phyloP scores from a whole-genome alignment of 768 basidiomycete genomes.

The Rhodotorula diobovata region DNA sequence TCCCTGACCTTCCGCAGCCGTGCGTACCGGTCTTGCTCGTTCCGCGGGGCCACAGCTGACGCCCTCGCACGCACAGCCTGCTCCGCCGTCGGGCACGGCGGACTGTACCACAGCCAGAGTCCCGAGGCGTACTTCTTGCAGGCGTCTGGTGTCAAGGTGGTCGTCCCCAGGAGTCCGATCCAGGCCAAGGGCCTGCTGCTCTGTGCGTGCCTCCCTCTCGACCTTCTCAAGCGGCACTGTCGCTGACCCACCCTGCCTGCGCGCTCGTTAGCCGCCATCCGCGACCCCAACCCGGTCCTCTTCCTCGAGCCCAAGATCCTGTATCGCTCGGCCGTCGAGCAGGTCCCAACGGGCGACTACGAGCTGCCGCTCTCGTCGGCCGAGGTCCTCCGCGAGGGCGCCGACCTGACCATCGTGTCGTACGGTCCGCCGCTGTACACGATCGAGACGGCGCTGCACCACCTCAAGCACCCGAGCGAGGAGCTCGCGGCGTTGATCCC shows the following conservation, averaged over 20 bases:
- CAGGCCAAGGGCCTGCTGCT: conserved; percentile 92
- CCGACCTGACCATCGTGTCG: conserved; percentile 80
- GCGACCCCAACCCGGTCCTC: conserved; percentile 88
- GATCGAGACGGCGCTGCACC: conserved; percentile 74
- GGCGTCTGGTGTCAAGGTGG: conserved; percentile 80
- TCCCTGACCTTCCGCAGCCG: conserved; percentile 44
- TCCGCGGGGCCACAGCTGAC: not conserved
- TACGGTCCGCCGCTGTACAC: conserved; percentile 94
- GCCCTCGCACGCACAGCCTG: conserved; percentile 69
- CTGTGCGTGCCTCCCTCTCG: not conserved
- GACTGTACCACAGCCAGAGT: conserved; percentile 88
- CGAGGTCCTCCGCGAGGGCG: conserved; percentile 67
- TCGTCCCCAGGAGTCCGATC: conserved; percentile 89
- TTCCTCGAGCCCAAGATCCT: conserved; percentile 95
- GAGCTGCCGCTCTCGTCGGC: conserved; percentile 71
- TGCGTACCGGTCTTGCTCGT: conserved; percentile 50
- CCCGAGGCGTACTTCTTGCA: conserved; percentile 94
- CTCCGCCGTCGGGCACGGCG: conserved; percentile 88
- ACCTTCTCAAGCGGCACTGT: not conserved
- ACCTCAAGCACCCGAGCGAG: conserved; percentile 64
- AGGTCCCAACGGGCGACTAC: conserved; percentile 85
- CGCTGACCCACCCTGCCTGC: not conserved
- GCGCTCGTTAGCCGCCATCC: conserved; percentile 61
- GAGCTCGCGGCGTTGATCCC: conserved; percentile 65
- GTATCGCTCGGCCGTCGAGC: conserved; percentile 87